Base-by-base conservation (phyloP, 164 flowering plant genomes). In the Sextonia rubra region DNA sequence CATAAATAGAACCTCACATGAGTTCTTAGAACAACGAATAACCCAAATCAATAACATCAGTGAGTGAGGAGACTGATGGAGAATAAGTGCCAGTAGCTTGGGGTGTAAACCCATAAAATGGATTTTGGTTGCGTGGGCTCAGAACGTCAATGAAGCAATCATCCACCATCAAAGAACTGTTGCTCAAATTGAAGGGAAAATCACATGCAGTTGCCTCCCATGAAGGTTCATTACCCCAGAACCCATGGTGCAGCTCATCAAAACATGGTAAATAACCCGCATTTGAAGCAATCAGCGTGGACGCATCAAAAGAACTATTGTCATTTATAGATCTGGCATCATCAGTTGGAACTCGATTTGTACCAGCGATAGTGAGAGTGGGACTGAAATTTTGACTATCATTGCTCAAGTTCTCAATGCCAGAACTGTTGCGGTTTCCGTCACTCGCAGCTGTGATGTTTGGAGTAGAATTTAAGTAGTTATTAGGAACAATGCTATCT, bases 401-500 rank as follows among this genome's bases (percentile, higher is more conserved):
- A 32, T 73, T 47, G 71, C 62, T 20, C 18, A 61, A 68, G 64
- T 24, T 62, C 60, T 80, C 74, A 64, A 58, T 74, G 30, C 22
- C 49, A 4, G 73, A 73, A 66, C 55, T 22, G 18, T 29, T 56
- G 65, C 64, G 60, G 27, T 66, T 62, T 25, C 75, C 71, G 23
- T 69, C 69, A 75, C 47, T 76, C 23, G 62, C 26, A 23, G 69
- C 60, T 11, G 65, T 64, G 37, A 78, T 58, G 52, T 22, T 68
- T 47, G 76, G 55, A 75, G 90, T 80, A 27, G 91, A 92, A 26
- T 81, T 88, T 66, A 93, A 69, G 80, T 86, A 90, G 76, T 73
- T 87, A 14, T 86, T 86, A 64, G 97, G 94, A 14, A 95, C 90
- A 63, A 95, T 87, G 82, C 97, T 87, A 65, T 77, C 87, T 78